These are phyloP conservation scores for Pogostemon cablin DNA, from an alignment of 257 asterid species.

Conservation along the genomic window DNA sequence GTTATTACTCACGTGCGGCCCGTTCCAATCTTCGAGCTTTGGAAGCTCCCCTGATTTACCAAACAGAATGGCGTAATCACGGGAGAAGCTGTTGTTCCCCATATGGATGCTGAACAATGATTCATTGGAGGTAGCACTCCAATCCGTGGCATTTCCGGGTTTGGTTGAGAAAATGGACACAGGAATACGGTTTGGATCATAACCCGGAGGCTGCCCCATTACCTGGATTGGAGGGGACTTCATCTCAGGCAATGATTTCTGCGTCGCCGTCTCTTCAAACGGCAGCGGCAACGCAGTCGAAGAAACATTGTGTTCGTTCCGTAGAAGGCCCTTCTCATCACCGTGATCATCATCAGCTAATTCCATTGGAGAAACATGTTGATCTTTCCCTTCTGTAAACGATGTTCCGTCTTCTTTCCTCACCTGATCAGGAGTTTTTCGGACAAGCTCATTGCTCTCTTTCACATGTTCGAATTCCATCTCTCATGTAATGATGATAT, in stretches of 20 bases:
- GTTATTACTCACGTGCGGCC: slow-evolving; percentile 18
- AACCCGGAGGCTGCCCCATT: slow-evolving; percentile 55
- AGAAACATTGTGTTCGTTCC: background rate
- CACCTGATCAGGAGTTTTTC: slow-evolving; percentile 14
- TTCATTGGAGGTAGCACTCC: slow-evolving; percentile 84
- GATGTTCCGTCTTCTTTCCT: slow-evolving; percentile 22
- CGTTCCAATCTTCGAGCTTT: slow-evolving; percentile 48
- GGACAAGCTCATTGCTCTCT: slow-evolving; percentile 29
- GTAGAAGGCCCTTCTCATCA: background rate
- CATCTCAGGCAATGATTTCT: slow-evolving; percentile 27
- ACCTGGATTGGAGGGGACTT: slow-evolving; percentile 57
- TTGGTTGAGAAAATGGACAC: slow-evolving; percentile 57
- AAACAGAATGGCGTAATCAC: slow-evolving; percentile 46
- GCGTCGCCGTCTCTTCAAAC: background rate
- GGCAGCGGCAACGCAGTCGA: background rate
- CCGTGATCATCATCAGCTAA: slow-evolving; percentile 1
- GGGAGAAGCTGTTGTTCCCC: slow-evolving; percentile 82
- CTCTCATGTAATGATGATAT: background rate
- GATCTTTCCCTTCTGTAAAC: slow-evolving; percentile 3
- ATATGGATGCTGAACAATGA: slow-evolving; percentile 85
- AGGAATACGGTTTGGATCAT: slow-evolving; percentile 84
- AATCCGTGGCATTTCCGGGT: slow-evolving; percentile 48
- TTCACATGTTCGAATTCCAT: slow-evolving; percentile 48
- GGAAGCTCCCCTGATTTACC: slow-evolving; percentile 55
- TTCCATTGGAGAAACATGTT: slow-evolving; percentile 30